Base-by-base conservation (phyloP, 139 green algal species). In the Asterochloris erici region DNA sequence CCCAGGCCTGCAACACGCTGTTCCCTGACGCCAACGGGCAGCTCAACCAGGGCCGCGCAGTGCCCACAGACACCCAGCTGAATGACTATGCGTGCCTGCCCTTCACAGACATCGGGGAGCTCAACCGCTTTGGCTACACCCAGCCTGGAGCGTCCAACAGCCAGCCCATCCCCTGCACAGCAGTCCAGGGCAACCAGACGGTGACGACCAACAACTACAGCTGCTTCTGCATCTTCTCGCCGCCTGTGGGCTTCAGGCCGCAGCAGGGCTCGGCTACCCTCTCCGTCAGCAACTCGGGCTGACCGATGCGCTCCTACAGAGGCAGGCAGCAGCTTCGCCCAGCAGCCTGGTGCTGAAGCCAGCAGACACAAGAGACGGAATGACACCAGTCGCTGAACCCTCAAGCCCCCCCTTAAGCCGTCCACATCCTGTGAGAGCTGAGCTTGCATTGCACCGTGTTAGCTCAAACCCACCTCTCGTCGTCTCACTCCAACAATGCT, bases 181-280 rank as follows among this genome's bases (percentile, higher is more conserved):
- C 60, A 70, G 12, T 12, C 12, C 47, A n/a, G 21, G 15, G 76
- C 76, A 70, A n/a, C 76, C 47, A 62, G 76, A 14, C 29, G 24
- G 16, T 26, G 14, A 82, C 62, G 11, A 63, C 63, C 6, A 63
- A n/a, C 14, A 14, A 61, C 78, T 74, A 63, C 28, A 63, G 61
- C 11, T 74, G 78, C 63, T 74, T 74, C 63, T 74, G 79, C 38
- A 75, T 28, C 68, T 83, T 75, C 54, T 24, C 61, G 24, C 54
- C 71, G n/a, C 71, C 38, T 54, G 38, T 54, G 38, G 38, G 38
- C 38, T 54, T 54, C 38, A 54, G 38, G 6, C 38, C 38, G 4
- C 38, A 54, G 6, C 38, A 54, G 38, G 38, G 38, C 38, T 54
- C 38, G 6, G 38, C 38, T 54, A 54, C 38, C 38, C 38, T 54